Evolutionary conservation across 441 rosid species (phyloP).

Genomic region (Jatropha multifida): DNA sequence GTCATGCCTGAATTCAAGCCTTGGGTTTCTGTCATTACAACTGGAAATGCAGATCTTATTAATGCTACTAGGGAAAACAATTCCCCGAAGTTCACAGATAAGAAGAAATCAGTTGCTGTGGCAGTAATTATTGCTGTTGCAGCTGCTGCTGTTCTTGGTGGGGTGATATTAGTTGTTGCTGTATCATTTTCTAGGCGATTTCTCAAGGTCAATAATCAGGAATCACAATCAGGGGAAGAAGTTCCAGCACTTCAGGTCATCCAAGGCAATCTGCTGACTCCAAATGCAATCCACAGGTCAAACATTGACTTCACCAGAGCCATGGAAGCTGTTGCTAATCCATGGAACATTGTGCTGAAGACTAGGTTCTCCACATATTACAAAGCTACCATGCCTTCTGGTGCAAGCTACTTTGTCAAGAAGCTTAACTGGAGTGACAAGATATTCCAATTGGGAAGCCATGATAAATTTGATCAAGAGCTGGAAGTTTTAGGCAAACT

Average conservation of each 20-base stretch:
- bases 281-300: slow-evolving; percentile 57
- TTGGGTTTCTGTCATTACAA: slow-evolving; percentile 21
- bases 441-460: slow-evolving; percentile 66
- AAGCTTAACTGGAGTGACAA: slow-evolving; percentile 79
- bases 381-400: slow-evolving; percentile 74
- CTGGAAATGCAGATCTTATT: slow-evolving; percentile 44
- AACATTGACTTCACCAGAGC: slow-evolving; percentile 66
- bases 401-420: slow-evolving; percentile 63
- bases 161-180: slow-evolving; percentile 29
- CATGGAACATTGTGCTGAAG: slow-evolving; percentile 44
- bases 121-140: slow-evolving; percentile 38
- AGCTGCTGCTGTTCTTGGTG: slow-evolving; percentile 34
- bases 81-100: background rate
- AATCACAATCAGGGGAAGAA: slow-evolving; percentile 36
- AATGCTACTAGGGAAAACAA: background rate
- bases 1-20: slow-evolving; percentile 32
- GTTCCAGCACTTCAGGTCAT: slow-evolving; percentile 48
- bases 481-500: slow-evolving; percentile 70
- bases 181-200: slow-evolving; percentile 41
- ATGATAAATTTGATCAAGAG: slow-evolving; percentile 59
- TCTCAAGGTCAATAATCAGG: slow-evolving; percentile 43
- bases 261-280: slow-evolving; percentile 55
- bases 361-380: slow-evolving; percentile 74
- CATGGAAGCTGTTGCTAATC: slow-evolving; percentile 59
- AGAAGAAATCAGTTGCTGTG: slow-evolving; percentile 30